Evolutionary conservation across 805 yeast species (phyloP), one percentile per base, ranked within the genome.

Genomic region (Starmerella floricola): DNA sequence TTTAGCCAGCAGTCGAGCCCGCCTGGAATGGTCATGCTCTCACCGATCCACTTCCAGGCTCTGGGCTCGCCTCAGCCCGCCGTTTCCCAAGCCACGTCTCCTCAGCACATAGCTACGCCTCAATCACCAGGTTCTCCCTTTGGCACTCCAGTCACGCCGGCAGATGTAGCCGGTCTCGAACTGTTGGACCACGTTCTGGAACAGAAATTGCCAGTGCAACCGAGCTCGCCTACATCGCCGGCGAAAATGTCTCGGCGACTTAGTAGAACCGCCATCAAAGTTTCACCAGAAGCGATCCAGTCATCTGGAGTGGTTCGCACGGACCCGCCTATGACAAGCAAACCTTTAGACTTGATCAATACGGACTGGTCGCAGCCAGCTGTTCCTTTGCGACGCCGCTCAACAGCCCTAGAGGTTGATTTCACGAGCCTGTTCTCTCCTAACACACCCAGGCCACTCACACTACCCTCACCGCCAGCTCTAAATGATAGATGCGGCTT

Each of bases 401-500:
- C 44, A 12, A 21, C 20, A 13, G 34, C 52, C 8, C 45, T 54
- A 3, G 57, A 54, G 23, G 48, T 48, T 1, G 57, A 54, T 24
- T 54, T 50, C 46, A 54, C 57, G 6, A 18, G 37, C 4, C 45
- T 41, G 40, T 43, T 46, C 30, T 27, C 49, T 4, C 44, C 55
- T 18, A 24, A 28, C 8, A 32, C 41, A 6, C 44, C 49, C 12
- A 34, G 49, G 13, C 42, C 49, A 17, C 34, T 46, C 12, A 26
- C 31, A 32, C 35, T 33, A 29, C 36, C 38, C 34, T 23, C 33
- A 39, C 42, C 49, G 23, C 46, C 44, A n/a, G 42, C 45, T 34
- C 51, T 21, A 20, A 48, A 69, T 46, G 93, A 82, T 50, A 75
- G 80, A 45, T 88, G 97, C 62, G 97, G 97, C 0, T 87, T 88